Evolutionary conservation across 306 rosid genomes (phyloP).

Genomic region (Quercus robur): DNA sequence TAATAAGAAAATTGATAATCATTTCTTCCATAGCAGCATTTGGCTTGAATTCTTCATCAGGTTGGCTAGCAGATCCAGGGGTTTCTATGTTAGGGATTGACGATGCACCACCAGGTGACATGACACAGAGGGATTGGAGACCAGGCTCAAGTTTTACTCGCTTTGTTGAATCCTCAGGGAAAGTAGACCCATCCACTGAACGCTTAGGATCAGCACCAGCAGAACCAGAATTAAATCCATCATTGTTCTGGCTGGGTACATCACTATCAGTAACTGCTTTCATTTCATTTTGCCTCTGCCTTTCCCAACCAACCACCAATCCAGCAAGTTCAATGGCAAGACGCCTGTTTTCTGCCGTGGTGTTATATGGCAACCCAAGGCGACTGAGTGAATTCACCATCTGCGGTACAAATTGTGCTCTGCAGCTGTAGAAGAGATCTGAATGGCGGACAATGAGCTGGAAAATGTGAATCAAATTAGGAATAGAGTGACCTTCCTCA

Average conservation of each 20-base stretch:
- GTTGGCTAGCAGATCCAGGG: slow-evolving; percentile 90
- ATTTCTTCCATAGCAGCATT: slow-evolving; percentile 99
- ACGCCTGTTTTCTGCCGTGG: slow-evolving; percentile 91
- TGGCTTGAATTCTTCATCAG: slow-evolving; percentile 99
- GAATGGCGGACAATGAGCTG: slow-evolving; percentile 99
- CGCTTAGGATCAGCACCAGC: slow-evolving; percentile 66
- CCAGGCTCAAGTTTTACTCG: slow-evolving; percentile 98
- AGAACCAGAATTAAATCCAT: slow-evolving; percentile 65
- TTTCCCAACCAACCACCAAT: slow-evolving; percentile 99
- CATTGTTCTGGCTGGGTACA: slow-evolving; percentile 56
- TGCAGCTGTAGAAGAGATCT: slow-evolving; percentile 94
- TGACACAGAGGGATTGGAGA: slow-evolving; percentile 77
- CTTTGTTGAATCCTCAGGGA: slow-evolving; percentile 86
- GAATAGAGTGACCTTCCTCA: slow-evolving; percentile 98
- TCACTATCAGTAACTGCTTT: slow-evolving; percentile 73
- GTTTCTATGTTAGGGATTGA: slow-evolving; percentile 90
- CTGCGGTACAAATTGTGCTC: slow-evolving; percentile 99
- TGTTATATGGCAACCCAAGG: slow-evolving; percentile 93
- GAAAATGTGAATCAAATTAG: slow-evolving; percentile 96
- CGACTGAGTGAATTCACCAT: slow-evolving; percentile 99
- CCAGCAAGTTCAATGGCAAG: slow-evolving; percentile 99
- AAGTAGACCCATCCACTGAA: slow-evolving; percentile 76
- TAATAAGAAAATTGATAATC: slow-evolving; percentile 92
- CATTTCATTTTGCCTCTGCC: slow-evolving; percentile 92
- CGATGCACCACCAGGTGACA: slow-evolving; percentile 98